Base-by-base conservation (phyloP, 139 green algal genomes). In the Chlorella sp. region DNA sequence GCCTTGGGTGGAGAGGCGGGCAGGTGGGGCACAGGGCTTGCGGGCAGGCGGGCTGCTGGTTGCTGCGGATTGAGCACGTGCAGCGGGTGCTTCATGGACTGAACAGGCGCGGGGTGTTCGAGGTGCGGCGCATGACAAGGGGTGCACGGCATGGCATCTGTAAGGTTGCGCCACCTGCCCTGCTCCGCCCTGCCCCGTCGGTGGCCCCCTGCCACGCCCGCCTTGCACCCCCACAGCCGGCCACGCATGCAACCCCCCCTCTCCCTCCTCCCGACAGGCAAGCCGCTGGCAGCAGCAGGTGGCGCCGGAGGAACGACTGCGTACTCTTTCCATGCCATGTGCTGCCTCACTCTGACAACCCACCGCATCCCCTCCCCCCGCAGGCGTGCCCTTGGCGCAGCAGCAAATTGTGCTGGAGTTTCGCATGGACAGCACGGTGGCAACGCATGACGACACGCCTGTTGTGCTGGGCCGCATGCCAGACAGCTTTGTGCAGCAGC, bases 391-490 rank as follows among this genome's bases (percentile, higher is more conserved):
- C 30, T 85, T 90, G 61, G n/a, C 82, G 36, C 76, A 85, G 78
- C 95, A 98, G 93, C 87, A 93, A 76, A 88, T 96, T 12, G 88
- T 95, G 5, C 90, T 97, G 36, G 69, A 90, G 83, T 98, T 92
- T 71, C 91, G 90, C 57, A 87, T 90, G 68, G 93, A 95, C 76
- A 81, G 91, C 34, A 93, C 92, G 2, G 90, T 99, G 24, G 93
- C 86, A 26, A 99, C 97, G 0, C 87, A 81, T 2, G 97, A 99
- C 69, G 94, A 96, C 22, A 91, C 95, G 18, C 96, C 97, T 26
- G 93, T 97, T 30, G 92, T 95, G 88, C 91, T 99, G 88, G 97
- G 92, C 53, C 83, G 76, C 22, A 87, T 97, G 91, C 94, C 95
- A 57, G 53, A 80, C 11, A 77, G 83, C 2, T 95, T 95, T 84